A percentile compares a stretch with the other conserved stretches of the same genome.
Evolutionary conservation across 352 stramenopile genomes (phyloP).

Genomic region (Pythium brachiatum): DNA sequence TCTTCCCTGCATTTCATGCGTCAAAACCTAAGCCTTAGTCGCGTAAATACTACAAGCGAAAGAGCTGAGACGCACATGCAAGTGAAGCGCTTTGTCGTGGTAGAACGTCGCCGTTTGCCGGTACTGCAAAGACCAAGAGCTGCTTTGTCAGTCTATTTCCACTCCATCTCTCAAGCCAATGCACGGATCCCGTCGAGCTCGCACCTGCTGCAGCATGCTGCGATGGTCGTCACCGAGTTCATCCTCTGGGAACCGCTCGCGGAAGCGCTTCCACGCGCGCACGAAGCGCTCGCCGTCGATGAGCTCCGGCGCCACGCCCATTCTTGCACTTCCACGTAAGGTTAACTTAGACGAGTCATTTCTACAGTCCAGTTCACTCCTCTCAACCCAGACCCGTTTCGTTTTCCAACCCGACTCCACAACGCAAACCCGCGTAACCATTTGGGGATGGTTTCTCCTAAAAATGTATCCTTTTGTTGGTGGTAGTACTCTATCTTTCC

Average conservation of each 20-base stretch:
- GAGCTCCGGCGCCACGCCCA: constrained; percentile 11
- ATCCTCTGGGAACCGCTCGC: constrained; percentile 34
- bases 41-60: too few relatives aligned
- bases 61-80: background rate
- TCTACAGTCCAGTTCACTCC: background rate
- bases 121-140: constrained; percentile 4
- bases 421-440: constrained; percentile 11
- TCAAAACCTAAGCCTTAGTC: background rate
- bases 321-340: constrained; percentile 5
- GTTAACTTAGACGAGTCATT: background rate
- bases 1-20: background rate
- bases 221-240: constrained; percentile 15
- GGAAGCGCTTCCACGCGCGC: constrained; percentile 49
- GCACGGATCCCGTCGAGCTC: background rate
- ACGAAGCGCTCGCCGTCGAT: constrained; percentile 63
- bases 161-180: background rate
- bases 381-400: background rate
- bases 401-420: background rate
- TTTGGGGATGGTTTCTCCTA: background rate
- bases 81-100: constrained; percentile 9
- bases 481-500: background rate
- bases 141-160: background rate
- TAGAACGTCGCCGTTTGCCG: constrained; percentile 21
- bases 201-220: constrained; percentile 24
- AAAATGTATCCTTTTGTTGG: background rate